Percentiles rank a stretch among this genome's conserved stretches.
Conservation (phyloP, 2,329 filamentous ascomycete species). For the Claviceps sp. region DNA sequence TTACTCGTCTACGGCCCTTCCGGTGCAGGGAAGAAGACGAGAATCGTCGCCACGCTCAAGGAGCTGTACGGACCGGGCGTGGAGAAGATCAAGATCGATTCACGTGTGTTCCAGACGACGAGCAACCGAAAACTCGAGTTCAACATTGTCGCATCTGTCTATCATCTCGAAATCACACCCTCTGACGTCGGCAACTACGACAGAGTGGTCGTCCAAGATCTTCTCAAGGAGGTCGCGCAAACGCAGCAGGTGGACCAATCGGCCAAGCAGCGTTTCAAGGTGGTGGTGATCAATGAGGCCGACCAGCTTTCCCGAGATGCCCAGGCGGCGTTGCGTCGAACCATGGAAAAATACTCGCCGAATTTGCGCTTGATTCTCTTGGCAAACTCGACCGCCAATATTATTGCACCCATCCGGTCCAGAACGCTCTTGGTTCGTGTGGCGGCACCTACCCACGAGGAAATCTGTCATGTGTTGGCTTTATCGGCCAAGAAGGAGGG, state of each 20-base stretch:
- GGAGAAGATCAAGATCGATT: slow-evolving; percentile 99
- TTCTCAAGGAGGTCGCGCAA: slow-evolving; percentile 95
- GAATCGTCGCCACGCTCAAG: slow-evolving; percentile 88
- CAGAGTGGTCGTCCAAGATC: slow-evolving; percentile 85
- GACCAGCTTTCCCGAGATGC: slow-evolving; percentile 90
- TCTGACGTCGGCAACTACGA: slow-evolving; percentile 96
- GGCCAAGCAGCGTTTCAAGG: slow-evolving; percentile 89
- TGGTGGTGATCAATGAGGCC: slow-evolving; percentile 97
- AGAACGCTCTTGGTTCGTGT: slow-evolving; percentile 85
- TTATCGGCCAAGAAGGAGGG: slow-evolving; percentile 63
- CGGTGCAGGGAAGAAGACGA: slow-evolving; percentile 93
- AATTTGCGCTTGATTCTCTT: slow-evolving; percentile 85
- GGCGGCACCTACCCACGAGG: slow-evolving; percentile 69
- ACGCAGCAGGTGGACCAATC: slow-evolving; percentile 95
- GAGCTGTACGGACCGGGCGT: slow-evolving; percentile 91
- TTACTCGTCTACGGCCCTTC: slow-evolving; percentile 94
- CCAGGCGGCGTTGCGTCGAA: slow-evolving; percentile 83
- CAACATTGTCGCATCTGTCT: slow-evolving; percentile 94
- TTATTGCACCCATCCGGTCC: slow-evolving; percentile 94
- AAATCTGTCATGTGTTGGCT: slow-evolving; percentile 71
- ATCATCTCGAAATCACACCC: slow-evolving; percentile 96
- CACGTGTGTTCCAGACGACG: slow-evolving; percentile 88
- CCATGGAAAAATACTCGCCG: slow-evolving; percentile 98
- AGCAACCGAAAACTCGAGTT: slow-evolving; percentile 97
- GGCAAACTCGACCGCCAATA: slow-evolving; percentile 93